Percentiles rank a stretch among this genome's conserved stretches.
Conservation (phyloP, 495 filamentous ascomycete genomes). For the Wilcoxina mikolae region DNA sequence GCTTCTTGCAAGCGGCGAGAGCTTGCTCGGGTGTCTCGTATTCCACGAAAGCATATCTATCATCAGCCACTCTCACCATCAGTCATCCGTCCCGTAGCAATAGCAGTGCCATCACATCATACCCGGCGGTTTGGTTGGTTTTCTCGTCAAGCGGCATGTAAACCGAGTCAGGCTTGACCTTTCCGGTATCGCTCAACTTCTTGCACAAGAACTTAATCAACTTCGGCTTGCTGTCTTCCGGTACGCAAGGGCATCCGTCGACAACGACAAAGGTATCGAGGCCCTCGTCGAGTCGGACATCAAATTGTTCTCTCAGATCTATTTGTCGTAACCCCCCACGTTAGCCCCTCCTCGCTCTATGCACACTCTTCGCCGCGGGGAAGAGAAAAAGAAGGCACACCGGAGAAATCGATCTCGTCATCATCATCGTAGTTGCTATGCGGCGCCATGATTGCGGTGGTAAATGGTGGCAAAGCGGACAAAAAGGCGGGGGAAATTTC, state of each 20-base stretch:
- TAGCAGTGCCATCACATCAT: constrained; percentile 28
- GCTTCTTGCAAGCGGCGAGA: constrained; percentile 65
- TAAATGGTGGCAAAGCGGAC: not conserved
- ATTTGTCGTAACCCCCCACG: constrained; percentile 8
- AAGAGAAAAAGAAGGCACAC: constrained; percentile 31
- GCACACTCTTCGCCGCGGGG: not conserved
- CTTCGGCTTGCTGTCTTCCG: constrained; percentile 70
- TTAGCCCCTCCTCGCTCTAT: not conserved
- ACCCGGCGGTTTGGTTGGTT: constrained; percentile 70
- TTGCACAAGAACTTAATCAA: constrained; percentile 86
- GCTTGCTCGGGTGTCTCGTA: constrained; percentile 88
- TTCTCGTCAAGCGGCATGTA: constrained; percentile 77
- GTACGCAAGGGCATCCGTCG: constrained; percentile 79
- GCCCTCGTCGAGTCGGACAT: constrained; percentile 88
- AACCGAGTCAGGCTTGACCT: constrained; percentile 68
- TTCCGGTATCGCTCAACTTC: constrained; percentile 72
- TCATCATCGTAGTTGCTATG: constrained; percentile 61
- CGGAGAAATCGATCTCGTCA: constrained; percentile 83
- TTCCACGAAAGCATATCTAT: constrained; percentile 86
- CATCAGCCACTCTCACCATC: constrained; percentile 12
- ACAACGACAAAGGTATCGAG: constrained; percentile 90
- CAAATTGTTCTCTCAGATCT: constrained; percentile 83
- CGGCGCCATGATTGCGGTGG: constrained; percentile 16
- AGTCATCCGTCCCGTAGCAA: not conserved
- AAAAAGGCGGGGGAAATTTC: not conserved